Evolutionary conservation across 257 asterid species (phyloP), one percentile per base, ranked within the genome.

Genomic region (Solanum okadae): DNA sequence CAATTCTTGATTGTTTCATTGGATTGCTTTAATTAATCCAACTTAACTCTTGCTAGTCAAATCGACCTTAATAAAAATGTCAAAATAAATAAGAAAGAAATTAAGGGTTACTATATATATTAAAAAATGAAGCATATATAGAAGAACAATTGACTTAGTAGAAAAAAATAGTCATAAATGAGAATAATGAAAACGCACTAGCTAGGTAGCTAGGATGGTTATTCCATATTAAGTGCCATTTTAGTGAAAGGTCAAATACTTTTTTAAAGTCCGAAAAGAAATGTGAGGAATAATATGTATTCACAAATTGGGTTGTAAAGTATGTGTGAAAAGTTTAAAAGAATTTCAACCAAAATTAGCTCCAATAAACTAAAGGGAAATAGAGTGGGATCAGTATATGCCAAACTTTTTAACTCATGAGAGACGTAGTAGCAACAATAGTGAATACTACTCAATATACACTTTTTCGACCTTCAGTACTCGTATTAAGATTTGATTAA

Each of bases 231-330:
- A 16, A 38, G 63, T 85, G 63, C 16, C 46, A 27, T 4, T 20
- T 85, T 67, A 85, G 81, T 63, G 81, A 38, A 46, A 35, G 82
- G 91, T 92, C 92, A 91, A 92, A 87, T 88, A 89, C 34, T 90
- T 88, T 25, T 86, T 14, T 84, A 61, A 84, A 65, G 87, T 35
- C 16, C 1, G 56, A 61, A 65, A 85, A 40, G 38, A 84, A 84
- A 84, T 35, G 87, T 22, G 37, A 85, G 63, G 87, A 85, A 85
- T 85, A 56, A 18, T 56, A 61, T 85, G n/a, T 44, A 34, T 85
- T 76, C 61, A 75, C 52, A 75, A 90, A 87, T 86, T 76, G 90
- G 83, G 90, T 90, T 84, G 91, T 87, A 90, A 90, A 90, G 89
- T 67, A 27, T 34, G 44, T 13, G 22, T 38, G 83, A 71, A 90